Evolutionary conservation across 345 rosid species (phyloP).

Genomic region (Eutrema japonicum): DNA sequence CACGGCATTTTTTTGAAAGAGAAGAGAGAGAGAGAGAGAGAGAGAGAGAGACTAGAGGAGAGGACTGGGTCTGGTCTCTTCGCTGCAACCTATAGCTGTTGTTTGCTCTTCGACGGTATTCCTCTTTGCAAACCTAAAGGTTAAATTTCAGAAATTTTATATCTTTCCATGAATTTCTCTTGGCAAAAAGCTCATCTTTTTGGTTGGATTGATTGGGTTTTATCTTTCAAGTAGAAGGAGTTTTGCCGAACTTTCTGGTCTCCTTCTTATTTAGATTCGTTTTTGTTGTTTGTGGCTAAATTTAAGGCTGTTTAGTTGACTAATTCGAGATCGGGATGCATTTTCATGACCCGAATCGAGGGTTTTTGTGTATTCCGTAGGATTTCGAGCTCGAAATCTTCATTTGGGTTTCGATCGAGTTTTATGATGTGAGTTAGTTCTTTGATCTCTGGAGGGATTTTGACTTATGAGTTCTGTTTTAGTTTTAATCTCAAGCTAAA

Average conservation of each 20-base stretch:
- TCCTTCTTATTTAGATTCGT: conserved; percentile 26
- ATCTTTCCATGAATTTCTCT: conserved; percentile 7
- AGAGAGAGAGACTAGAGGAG: conserved; percentile 5
- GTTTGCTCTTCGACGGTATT: conserved; percentile 32
- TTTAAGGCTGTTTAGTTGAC: not conserved
- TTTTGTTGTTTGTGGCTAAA: not conserved
- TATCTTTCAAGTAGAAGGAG: conserved; percentile 4
- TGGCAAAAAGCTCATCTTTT: not conserved
- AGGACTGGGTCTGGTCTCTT: conserved; percentile 42
- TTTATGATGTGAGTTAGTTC: conserved; percentile 22
- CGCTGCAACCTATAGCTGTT: conserved; percentile 37
- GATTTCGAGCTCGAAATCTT: conserved; percentile 35
- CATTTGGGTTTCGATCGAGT: conserved; percentile 17
- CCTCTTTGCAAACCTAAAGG: conserved; percentile 26
- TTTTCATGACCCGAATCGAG: conserved; percentile 1
- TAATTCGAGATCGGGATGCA: conserved; percentile 13
- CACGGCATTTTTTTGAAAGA: conserved; percentile 35
- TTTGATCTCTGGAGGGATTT: conserved; percentile 30
- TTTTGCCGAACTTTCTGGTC: conserved; percentile 27
- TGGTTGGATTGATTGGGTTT: conserved; percentile 10
- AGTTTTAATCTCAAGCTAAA: not conserved
- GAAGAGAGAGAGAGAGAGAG: conserved; percentile 14
- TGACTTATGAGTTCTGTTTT: conserved; percentile 28
- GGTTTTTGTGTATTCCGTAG: conserved; percentile 16
- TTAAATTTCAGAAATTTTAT: not conserved